Conservation (phyloP, 306 rosid genomes). For the Citrullus mucosospermus region DNA sequence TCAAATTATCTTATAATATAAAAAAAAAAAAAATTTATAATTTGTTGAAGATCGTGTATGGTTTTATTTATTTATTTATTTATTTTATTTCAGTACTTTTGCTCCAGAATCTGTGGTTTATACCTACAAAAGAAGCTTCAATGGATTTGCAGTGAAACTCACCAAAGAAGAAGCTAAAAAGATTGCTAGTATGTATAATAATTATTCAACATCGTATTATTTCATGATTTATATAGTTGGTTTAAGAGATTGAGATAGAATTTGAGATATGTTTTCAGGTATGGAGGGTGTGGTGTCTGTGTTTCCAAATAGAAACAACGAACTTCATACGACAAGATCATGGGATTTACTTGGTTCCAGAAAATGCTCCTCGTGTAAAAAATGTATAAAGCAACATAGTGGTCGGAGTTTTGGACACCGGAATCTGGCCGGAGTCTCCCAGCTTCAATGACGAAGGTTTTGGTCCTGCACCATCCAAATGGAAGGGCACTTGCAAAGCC, state of each 20-base stretch:
- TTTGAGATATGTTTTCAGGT: constrained; percentile 3
- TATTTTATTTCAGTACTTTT: background rate
- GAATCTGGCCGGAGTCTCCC: constrained; percentile 37
- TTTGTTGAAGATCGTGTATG: no score
- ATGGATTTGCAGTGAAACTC: constrained; percentile 24
- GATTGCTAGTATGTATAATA: constrained; percentile 3
- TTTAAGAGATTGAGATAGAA: no score
- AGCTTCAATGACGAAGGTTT: constrained; percentile 30
- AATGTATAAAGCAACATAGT: constrained; percentile 19
- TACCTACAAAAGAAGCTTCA: constrained; percentile 23
- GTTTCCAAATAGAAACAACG: constrained; percentile 15
- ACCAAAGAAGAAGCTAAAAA: constrained; percentile 18
- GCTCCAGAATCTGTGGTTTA: constrained; percentile 12
- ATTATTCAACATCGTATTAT: background rate
- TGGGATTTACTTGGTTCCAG: constrained; percentile 40
- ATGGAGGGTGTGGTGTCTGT: constrained; percentile 39
- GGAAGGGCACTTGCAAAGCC: constrained; percentile 35
- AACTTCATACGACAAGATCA: constrained; percentile 36
- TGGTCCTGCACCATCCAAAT: constrained; percentile 31
- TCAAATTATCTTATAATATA: no score
- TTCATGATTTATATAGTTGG: no score
- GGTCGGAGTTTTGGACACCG: constrained; percentile 27
- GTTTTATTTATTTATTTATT: no score
- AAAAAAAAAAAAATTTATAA: no score
- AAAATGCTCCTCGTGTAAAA: background rate